phyloP scores from a whole-genome alignment of 192 early-diverging fungal species.

The Backusella parvicylindrica region DNA sequence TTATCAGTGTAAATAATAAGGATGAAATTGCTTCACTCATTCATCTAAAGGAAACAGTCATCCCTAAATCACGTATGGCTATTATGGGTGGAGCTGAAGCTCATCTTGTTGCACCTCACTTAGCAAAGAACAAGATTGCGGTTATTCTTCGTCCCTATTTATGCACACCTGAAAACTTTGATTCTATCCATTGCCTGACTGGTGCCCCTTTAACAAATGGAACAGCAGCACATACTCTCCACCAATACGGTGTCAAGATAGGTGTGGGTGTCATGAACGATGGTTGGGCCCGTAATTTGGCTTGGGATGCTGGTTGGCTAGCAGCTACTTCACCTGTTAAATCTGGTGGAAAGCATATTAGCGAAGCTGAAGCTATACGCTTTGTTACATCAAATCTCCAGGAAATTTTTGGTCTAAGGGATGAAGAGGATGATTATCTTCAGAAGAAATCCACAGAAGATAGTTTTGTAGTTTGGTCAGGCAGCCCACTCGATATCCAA shows the following conservation, averaged over 20 bases:
- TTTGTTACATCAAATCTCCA: slow-evolving; percentile 70
- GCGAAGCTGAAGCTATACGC: slow-evolving; percentile 62
- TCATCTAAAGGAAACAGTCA: slow-evolving; percentile 50
- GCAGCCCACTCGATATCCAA: slow-evolving; percentile 61
- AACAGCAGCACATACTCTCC: slow-evolving; percentile 51
- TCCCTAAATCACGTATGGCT: slow-evolving; percentile 41
- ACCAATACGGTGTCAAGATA: slow-evolving; percentile 58
- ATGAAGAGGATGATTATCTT: slow-evolving; percentile 15
- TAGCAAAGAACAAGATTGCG: slow-evolving; percentile 52
- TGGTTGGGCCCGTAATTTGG: slow-evolving; percentile 56
- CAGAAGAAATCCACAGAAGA: neutral
- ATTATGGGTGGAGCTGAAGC: slow-evolving; percentile 70
- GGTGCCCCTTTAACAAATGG: slow-evolving; percentile 48
- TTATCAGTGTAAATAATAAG: slow-evolving; percentile 45
- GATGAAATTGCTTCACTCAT: slow-evolving; percentile 68
- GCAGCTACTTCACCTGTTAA: slow-evolving; percentile 27
- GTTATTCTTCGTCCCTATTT: slow-evolving; percentile 62
- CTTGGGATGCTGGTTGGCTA: slow-evolving; percentile 79
- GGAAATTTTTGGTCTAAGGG: slow-evolving; percentile 54
- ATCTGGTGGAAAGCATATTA: slow-evolving; percentile 30
- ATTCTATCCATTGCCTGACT: slow-evolving; percentile 55
- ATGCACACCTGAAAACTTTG: slow-evolving; percentile 62
- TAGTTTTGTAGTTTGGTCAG: slow-evolving; percentile 59
- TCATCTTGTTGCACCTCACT: slow-evolving; percentile 53
- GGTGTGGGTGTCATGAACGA: slow-evolving; percentile 50